phyloP scores from a whole-genome alignment of 257 asterid genomes.

The Primulina huaijiensis region DNA sequence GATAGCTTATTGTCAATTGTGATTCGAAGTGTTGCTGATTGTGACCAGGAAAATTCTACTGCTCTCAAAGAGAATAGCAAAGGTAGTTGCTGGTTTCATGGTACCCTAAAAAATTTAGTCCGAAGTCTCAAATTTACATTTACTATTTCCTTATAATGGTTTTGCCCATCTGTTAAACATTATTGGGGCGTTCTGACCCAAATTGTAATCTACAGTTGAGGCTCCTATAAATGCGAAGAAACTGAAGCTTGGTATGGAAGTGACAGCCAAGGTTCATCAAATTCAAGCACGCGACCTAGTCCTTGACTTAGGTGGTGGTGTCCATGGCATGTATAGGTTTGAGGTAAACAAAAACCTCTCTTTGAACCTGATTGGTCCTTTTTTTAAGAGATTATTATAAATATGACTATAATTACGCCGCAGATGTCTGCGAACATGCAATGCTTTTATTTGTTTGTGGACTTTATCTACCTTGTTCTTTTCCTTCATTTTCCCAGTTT shows the following conservation, averaged over 20 bases:
- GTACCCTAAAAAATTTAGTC: neutral
- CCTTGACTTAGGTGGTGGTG: conserved; percentile 77
- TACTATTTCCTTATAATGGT: neutral
- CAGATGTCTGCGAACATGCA: neutral
- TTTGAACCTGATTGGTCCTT: neutral
- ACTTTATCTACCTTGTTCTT: conserved; percentile 3
- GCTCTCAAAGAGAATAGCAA: conserved; percentile 29
- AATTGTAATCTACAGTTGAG: conserved; percentile 27
- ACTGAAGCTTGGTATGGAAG: conserved; percentile 67
- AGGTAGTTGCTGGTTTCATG: conserved; percentile 26
- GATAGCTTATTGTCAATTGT: conserved; percentile 45
- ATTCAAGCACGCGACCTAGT: conserved; percentile 83
- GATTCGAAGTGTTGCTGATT: conserved; percentile 84
- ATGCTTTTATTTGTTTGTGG: neutral
- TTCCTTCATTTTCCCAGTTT: neutral
- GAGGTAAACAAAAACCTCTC: conserved; percentile 50
- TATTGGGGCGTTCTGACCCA: conserved; percentile 19
- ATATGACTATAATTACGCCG: no score
- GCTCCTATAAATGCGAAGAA: conserved; percentile 48
- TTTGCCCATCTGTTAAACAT: neutral
- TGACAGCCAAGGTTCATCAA: conserved; percentile 79
- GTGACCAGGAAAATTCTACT: conserved; percentile 61
- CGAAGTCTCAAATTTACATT: neutral
- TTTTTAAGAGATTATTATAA: neutral
- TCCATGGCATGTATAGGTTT: conserved; percentile 84